Conservation (phyloP, 805 yeast genomes). For the Metschnikowia proteae region DNA sequence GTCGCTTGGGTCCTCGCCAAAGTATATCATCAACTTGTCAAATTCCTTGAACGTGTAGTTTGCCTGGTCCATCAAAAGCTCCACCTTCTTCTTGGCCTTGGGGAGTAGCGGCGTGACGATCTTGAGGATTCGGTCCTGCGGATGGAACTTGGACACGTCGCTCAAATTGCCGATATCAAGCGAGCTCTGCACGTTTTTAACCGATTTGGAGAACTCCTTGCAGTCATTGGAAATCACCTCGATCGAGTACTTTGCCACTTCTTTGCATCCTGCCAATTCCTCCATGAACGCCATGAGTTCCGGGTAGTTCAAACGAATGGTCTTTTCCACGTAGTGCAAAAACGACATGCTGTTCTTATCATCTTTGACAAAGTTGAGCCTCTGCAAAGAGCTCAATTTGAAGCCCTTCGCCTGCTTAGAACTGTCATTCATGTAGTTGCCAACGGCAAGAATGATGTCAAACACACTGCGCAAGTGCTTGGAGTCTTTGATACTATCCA, state of each 20-base stretch:
- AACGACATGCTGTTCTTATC: constrained; percentile 66
- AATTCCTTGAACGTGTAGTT: constrained; percentile 49
- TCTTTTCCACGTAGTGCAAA: constrained; percentile 69
- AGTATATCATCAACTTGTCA: constrained; percentile 59
- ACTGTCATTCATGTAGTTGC: constrained; percentile 75
- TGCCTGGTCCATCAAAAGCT: constrained; percentile 48
- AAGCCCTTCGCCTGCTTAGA: constrained; percentile 69
- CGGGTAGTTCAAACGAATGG: constrained; percentile 62
- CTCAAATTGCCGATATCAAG: constrained; percentile 63
- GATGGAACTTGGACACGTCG: constrained; percentile 59
- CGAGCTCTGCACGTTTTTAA: constrained; percentile 50
- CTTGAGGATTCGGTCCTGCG: constrained; percentile 56
- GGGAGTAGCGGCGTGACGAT: constrained; percentile 52
- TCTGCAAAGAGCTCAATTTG: constrained; percentile 61
- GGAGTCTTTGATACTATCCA: constrained; percentile 51
- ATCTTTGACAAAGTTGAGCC: constrained; percentile 70
- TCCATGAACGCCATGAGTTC: constrained; percentile 58
- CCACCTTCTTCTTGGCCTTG: constrained; percentile 52
- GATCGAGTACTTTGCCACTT: constrained; percentile 57
- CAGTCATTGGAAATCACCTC: constrained; percentile 62
- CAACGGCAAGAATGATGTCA: constrained; percentile 65
- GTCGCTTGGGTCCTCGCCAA: constrained; percentile 65
- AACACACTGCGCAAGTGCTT: constrained; percentile 53
- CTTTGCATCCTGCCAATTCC: constrained; percentile 51
- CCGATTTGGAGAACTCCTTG: constrained; percentile 46